Evolutionary conservation across 768 basidiomycete genomes (phyloP).

Genomic region (Rhodotorula graminis): DNA sequence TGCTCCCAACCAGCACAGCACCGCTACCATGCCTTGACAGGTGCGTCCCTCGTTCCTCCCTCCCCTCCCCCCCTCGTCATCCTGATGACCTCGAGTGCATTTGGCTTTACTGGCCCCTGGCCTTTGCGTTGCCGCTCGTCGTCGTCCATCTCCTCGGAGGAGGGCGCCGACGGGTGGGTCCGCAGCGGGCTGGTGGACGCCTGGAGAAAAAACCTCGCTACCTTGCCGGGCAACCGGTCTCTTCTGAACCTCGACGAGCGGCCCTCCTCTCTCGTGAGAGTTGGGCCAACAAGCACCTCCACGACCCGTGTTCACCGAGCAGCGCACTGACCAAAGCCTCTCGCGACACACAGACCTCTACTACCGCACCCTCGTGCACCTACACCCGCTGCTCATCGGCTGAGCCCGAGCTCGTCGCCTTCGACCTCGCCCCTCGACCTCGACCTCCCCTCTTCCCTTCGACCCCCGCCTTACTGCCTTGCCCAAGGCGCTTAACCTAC

Average conservation of each 20-base stretch:
- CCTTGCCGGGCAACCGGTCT: slow-evolving; percentile 13
- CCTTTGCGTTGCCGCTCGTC: neutral
- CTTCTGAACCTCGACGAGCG: neutral
- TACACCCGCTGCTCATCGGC: too few relatives aligned
- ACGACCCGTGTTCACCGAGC: neutral
- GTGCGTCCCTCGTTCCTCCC: neutral
- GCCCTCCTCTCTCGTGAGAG: too few relatives aligned
- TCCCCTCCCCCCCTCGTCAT: neutral
- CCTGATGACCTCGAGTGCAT: slow-evolving; percentile 20
- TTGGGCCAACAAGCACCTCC: too few relatives aligned
- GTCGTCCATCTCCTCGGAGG: neutral
- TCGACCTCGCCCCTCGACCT: neutral
- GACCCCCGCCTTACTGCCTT: neutral
- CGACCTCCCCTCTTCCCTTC: too few relatives aligned
- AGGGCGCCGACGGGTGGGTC: neutral
- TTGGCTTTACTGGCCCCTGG: neutral
- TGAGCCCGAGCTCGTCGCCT: too few relatives aligned
- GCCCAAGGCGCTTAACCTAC: neutral
- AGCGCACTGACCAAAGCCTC: too few relatives aligned
- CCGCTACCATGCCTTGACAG: neutral
- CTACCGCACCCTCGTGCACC: too few relatives aligned
- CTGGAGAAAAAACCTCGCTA: slow-evolving; percentile 20
- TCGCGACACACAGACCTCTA: too few relatives aligned
- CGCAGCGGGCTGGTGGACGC: neutral
- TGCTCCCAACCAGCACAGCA: neutral